Evolutionary conservation across 2,329 filamentous ascomycete genomes (phyloP), one percentile per base, ranked within the genome.

Genomic region (Trichoderma sp.): DNA sequence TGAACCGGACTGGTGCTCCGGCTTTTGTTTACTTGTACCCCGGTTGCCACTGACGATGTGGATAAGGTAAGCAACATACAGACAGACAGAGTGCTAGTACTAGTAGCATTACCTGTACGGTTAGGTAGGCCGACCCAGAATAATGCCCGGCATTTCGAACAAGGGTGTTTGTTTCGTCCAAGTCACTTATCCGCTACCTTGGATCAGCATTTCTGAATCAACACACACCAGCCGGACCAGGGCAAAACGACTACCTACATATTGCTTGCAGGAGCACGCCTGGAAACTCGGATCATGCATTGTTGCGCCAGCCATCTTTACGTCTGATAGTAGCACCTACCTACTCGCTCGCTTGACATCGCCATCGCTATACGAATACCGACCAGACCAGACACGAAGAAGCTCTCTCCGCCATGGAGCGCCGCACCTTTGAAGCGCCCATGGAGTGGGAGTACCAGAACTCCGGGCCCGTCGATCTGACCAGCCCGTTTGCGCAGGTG

Each of bases 381-480:
- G 5, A 28, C 5, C 48, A 17, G 17, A 24, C 41, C 41, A n/a
- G n/a, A 2, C 43, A 0, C 50, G 19, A 10, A 7, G 14, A 5
- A 34, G 3, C 30, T 10, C 19, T n/a, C 21, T 30, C 12, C 28
- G 68, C 62, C 69, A 87, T 85, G 81, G 80, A 85, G 62, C 80
- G 80, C 69, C 80, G 87, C 71, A 85, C 82, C 2, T 83, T 79
- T 68, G 86, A 88, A 75, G 80, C 84, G 67, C 85, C 80, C 68
- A 89, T 89, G 87, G 87, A 89, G 71, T 89, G 85, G 84, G 85
- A 89, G 73, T 89, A 86, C 74, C 82, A 88, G 70, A 76, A 79
- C 67, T 75, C 78, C 55, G 85, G 82, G 1, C 85, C 85, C 19
- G 75, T 86, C 67, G 87, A 89, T 75, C 81, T 81, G 19, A 85